A percentile compares a stretch with the other conserved stretches of the same genome.
Conservation (phyloP, 2,329 filamentous ascomycete genomes). For the Diaporthe destruens region DNA sequence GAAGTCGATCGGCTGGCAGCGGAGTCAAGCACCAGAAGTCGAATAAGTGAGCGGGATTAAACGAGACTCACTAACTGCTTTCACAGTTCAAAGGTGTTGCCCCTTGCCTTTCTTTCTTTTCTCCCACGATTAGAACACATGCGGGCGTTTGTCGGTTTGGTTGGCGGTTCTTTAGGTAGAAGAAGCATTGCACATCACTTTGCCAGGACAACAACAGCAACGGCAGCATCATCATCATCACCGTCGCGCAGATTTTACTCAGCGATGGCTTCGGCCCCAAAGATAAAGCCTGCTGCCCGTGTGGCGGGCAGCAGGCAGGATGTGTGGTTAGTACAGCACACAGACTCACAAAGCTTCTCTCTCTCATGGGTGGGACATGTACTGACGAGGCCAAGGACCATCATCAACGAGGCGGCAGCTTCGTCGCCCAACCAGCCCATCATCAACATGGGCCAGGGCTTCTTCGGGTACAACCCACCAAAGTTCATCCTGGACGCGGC, state of each 20-base stretch:
- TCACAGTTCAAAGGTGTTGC: neutral
- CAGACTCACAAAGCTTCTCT: neutral
- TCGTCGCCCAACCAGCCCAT: constrained; percentile 64
- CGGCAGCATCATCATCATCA: constrained; percentile 40
- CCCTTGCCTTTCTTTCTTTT: neutral
- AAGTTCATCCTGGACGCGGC: constrained; percentile 91
- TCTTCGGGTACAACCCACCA: constrained; percentile 95
- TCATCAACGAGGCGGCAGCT: constrained; percentile 65
- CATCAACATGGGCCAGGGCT: constrained; percentile 70
- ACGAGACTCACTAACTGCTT: neutral
- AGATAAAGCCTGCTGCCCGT: constrained; percentile 55
- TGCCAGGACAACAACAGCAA: neutral
- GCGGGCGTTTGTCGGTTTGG: constrained; percentile 30
- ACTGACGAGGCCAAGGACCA: constrained; percentile 54
- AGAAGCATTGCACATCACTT: constrained; percentile 27
- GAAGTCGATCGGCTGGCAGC: constrained; percentile 17
- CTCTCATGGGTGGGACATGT: neutral
- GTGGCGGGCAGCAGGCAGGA: constrained; percentile 56
- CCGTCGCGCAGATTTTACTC: constrained; percentile 46
- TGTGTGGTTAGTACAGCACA: constrained; percentile 52
- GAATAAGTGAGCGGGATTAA: constrained; percentile 24
- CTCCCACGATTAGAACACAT: constrained; percentile 26
- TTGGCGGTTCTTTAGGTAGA: constrained; percentile 28
- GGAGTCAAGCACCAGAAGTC: constrained; percentile 17
- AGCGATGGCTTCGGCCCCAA: constrained; percentile 50